A percentile compares a stretch with the other conserved stretches of the same genome.
These are phyloP conservation scores for Russula emetica DNA, from an alignment of 768 basidiomycete genomes.

Conservation along the genomic window DNA sequence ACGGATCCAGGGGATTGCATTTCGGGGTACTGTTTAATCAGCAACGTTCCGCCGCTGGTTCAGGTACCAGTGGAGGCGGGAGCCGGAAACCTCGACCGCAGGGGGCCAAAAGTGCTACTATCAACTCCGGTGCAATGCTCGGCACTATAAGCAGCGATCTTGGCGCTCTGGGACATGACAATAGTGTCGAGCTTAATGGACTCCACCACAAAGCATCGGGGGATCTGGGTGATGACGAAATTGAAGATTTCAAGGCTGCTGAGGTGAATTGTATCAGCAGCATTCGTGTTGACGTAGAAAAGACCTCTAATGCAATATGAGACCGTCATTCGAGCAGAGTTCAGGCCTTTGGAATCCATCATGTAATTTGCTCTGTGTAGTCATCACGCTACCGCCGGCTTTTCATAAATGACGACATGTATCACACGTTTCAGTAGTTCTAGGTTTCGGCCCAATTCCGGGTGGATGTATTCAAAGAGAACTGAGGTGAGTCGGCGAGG, in stretches of 20 bases:
- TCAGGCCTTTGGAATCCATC: background rate
- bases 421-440: too few species aligned
- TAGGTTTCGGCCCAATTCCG: background rate
- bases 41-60: slow-evolving; percentile 23
- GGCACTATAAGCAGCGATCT: slow-evolving; percentile 25
- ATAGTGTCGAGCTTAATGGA: slow-evolving; percentile 25
- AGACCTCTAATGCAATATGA: slow-evolving; percentile 50
- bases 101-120: slow-evolving; percentile 10
- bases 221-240: slow-evolving; percentile 32
- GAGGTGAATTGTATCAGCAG: slow-evolving; percentile 34
- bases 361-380: background rate
- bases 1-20: slow-evolving; percentile 22
- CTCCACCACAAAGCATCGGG: slow-evolving; percentile 35
- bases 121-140: slow-evolving; percentile 25
- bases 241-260: slow-evolving; percentile 29
- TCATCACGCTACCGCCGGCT: background rate
- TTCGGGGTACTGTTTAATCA: slow-evolving; percentile 27
- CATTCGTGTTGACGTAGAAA: slow-evolving; percentile 61
- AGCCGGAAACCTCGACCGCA: slow-evolving; percentile 21
- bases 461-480: background rate
- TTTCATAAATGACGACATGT: background rate
- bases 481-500: too few species aligned
- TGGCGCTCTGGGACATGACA: slow-evolving; percentile 20
- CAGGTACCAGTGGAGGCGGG: slow-evolving; percentile 12
- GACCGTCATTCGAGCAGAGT: background rate